phyloP scores from a whole-genome alignment of 345 rosid genomes.

The Gynandropsis gynandra region DNA sequence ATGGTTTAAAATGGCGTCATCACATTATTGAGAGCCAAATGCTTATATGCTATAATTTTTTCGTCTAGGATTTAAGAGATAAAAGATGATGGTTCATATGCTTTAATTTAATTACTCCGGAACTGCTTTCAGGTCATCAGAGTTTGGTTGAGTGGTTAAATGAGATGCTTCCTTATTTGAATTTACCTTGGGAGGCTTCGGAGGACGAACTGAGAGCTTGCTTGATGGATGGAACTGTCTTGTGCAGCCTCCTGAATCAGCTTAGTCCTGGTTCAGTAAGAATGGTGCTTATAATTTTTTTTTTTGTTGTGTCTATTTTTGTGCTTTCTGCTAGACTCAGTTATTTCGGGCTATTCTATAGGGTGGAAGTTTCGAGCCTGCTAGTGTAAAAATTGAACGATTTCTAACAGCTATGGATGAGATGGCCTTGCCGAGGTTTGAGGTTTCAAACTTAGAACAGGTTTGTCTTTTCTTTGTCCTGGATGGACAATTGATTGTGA shows the following conservation, averaged over 20 bases:
- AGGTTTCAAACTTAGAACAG: slow-evolving; percentile 67
- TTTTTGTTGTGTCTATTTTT: background rate
- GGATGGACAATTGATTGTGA: background rate
- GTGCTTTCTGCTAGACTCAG: slow-evolving; percentile 14
- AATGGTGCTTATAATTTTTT: slow-evolving; percentile 34
- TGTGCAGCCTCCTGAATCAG: slow-evolving; percentile 56
- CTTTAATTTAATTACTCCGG: background rate
- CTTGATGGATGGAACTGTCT: slow-evolving; percentile 63
- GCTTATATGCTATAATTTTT: background rate
- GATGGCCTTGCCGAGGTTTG: slow-evolving; percentile 57
- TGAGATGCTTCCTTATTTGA: slow-evolving; percentile 44
- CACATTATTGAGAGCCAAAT: background rate
- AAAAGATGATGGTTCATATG: slow-evolving; percentile 3
- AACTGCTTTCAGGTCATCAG: slow-evolving; percentile 34
- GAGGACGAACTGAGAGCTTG: slow-evolving; percentile 53
- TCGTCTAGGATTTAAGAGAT: slow-evolving; percentile 2
- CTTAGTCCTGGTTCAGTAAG: slow-evolving; percentile 40
- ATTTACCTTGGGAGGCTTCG: slow-evolving; percentile 51
- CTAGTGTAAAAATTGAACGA: slow-evolving; percentile 39
- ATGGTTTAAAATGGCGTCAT: background rate
- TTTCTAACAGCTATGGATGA: slow-evolving; percentile 62
- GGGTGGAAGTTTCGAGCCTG: slow-evolving; percentile 40
- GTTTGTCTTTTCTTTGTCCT: slow-evolving; percentile 30
- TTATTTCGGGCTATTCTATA: slow-evolving; percentile 22
- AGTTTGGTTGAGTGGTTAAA: slow-evolving; percentile 65